Evolutionary conservation across 176 grass and related monocot genomes (phyloP), one percentile per base, ranked within the genome.

Genomic region (Rhynchospora tenuis): DNA sequence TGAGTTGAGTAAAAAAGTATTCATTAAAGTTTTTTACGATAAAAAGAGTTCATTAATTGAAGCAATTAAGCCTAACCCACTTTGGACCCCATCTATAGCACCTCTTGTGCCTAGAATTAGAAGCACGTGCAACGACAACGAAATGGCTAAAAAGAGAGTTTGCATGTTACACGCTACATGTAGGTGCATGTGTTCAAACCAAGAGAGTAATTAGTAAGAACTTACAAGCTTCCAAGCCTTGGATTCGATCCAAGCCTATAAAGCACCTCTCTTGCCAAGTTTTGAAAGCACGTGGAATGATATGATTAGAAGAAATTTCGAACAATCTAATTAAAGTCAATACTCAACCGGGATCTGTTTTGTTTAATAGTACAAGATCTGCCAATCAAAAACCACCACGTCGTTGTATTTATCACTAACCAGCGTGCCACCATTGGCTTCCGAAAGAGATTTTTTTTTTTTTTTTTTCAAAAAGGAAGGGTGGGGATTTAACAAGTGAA

Each of bases 321-420:
- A 80, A 79, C 76, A 22, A 33, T 59, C 48, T 80, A 59, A 58
- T 79, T 78, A 20, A 23, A 59, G 55, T 61, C 77, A 44, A 59
- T 20, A 19, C n/a, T 61, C 17, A 61, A 80, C 27, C 3, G n/a
- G 38, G 16, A 80, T 80, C 56, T 60, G n/a, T 38, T 38, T 38
- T 38, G 33, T 38, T 38, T 38, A 4, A 4, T 38, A 38, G 33
- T 38, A 38, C 2, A 43, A 58, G 16, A 80, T 80, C 56, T 60
- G 33, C 76, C 55, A 38, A 59, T 42, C 8, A 33, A 48, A 80
- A 61, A 14, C 33, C 47, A 80, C 55, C 15, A 20, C 50, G 76
- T 79, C 6, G 8, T 28, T n/a, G 24, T 79, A 50, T 12, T 73
- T 50, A 50, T 10, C 15, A 10, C 33, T 58, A 74, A 48, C 45